A percentile compares a stretch with the other conserved stretches of the same genome.
Conservation (phyloP, 192 early-diverging fungal species). For the Podila horticola region DNA sequence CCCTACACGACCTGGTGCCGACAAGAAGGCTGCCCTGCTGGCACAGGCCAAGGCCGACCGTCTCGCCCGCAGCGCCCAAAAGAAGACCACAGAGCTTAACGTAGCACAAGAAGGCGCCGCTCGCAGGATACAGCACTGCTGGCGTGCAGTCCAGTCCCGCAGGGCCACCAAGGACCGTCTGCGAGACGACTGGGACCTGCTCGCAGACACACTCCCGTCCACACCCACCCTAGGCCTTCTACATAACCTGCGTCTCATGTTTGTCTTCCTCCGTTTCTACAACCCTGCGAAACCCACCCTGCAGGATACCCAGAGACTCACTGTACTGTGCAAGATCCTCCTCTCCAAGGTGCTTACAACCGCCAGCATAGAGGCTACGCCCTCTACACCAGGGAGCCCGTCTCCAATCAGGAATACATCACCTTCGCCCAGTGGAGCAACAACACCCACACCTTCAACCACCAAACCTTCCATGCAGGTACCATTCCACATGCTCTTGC, state of each 20-base stretch:
- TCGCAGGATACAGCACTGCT: constrained; percentile 20
- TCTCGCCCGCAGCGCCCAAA: constrained; percentile 32
- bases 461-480: constrained; percentile 23
- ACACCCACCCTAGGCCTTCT: constrained; percentile 35
- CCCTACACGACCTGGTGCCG: constrained; percentile 23
- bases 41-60: constrained; percentile 47
- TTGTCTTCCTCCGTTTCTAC: constrained; percentile 19
- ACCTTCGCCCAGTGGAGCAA: background rate
- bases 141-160: background rate
- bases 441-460: background rate
- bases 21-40: constrained; percentile 41
- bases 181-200: constrained; percentile 34
- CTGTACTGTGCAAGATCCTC: constrained; percentile 35
- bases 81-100: constrained; percentile 18
- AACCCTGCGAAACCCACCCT: constrained; percentile 2
- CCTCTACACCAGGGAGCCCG: background rate
- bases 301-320: constrained; percentile 16
- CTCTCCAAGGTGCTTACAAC: constrained; percentile 27
- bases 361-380: background rate
- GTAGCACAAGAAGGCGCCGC: constrained; percentile 17
- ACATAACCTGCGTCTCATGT: constrained; percentile 30
- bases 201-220: background rate
- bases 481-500: constrained; percentile 41
- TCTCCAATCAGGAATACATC: background rate
- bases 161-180: background rate